Evolutionary conservation across 108 stramenopile species (phyloP).

Genomic region (Licmophora abbreviata): DNA sequence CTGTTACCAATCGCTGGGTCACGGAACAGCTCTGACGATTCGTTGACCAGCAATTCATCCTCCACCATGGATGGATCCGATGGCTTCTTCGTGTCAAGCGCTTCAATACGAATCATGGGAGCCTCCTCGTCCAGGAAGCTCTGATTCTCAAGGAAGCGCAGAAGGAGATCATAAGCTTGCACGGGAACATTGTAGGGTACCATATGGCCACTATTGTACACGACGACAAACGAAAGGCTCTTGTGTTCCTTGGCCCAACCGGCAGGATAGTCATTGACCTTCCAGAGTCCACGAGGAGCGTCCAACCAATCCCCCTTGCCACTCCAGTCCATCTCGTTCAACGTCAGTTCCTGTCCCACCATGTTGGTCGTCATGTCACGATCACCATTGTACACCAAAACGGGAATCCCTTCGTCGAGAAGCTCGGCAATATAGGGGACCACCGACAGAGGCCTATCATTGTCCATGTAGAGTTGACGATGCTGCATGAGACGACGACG

Average conservation of each 20-base stretch:
- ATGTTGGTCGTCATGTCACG: constrained; percentile 46
- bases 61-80: too few relatives aligned
- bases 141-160: constrained; percentile 30
- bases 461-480: constrained; percentile 23
- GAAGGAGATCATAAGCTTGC: constrained; percentile 40
- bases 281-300: constrained; percentile 45
- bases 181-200: constrained; percentile 55
- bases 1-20: too few relatives aligned
- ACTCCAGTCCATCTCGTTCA: constrained; percentile 58
- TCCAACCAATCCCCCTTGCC: constrained; percentile 38
- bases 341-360: constrained; percentile 46
- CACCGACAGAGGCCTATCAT: constrained; percentile 49
- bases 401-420: constrained; percentile 58
- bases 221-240: constrained; percentile 50
- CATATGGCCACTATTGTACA: constrained; percentile 56
- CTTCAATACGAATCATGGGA: too few relatives aligned
- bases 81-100: too few relatives aligned
- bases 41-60: too few relatives aligned
- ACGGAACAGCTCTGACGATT: too few relatives aligned
- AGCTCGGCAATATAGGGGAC: constrained; percentile 62
- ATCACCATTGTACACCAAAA: constrained; percentile 66
- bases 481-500: constrained; percentile 10
- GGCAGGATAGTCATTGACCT: constrained; percentile 30
- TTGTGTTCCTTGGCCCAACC: constrained; percentile 44
- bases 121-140: constrained; percentile 32